These are phyloP conservation scores for Calonectria fujianensis DNA, from an alignment of 2,329 filamentous ascomycete genomes.

Conservation along the genomic window DNA sequence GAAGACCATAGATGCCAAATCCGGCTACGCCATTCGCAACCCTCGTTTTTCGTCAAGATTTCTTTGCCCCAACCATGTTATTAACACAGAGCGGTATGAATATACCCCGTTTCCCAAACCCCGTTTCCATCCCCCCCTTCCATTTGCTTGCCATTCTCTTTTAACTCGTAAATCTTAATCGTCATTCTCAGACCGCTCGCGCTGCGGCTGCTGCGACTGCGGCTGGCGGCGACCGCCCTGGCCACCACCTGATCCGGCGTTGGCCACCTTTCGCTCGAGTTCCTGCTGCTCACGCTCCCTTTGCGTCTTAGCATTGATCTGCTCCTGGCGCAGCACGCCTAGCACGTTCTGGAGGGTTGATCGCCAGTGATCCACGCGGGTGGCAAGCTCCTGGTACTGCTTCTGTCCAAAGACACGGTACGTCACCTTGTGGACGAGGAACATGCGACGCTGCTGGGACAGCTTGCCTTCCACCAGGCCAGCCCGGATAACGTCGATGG, in stretches of 20 bases:
- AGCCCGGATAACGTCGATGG: constrained; percentile 97
- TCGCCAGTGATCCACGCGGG: constrained; percentile 93
- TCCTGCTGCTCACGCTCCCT: constrained; percentile 86
- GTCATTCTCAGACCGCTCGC: constrained; percentile 73
- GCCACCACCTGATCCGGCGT: constrained; percentile 61
- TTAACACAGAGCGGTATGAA: constrained; percentile 58
- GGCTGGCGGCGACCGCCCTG: constrained; percentile 60
- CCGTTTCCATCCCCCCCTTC: constrained; percentile 29
- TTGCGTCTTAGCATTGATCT: constrained; percentile 84
- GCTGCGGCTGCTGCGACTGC: constrained; percentile 50
- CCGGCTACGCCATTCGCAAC: constrained; percentile 62
- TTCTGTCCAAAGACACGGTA: constrained; percentile 98
- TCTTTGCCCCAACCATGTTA: constrained; percentile 56
- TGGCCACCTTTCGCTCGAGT: constrained; percentile 79
- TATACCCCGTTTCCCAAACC: constrained; percentile 49
- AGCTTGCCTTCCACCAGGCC: constrained; percentile 97
- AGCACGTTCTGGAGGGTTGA: constrained; percentile 87
- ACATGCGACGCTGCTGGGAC: constrained; percentile 92
- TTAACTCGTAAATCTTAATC: constrained; percentile 64
- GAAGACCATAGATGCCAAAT: constrained; percentile 59
- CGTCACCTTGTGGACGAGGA: constrained; percentile 95
- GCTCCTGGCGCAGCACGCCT: constrained; percentile 85
- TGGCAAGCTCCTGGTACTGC: constrained; percentile 97
- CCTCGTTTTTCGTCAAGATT: constrained; percentile 56
- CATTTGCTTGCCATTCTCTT: constrained; percentile 38